A percentile compares a stretch with the other conserved stretches of the same genome.
These are phyloP conservation scores for Pythium aphanidermatum DNA, from an alignment of 352 stramenopile species.

Conservation along the genomic window DNA sequence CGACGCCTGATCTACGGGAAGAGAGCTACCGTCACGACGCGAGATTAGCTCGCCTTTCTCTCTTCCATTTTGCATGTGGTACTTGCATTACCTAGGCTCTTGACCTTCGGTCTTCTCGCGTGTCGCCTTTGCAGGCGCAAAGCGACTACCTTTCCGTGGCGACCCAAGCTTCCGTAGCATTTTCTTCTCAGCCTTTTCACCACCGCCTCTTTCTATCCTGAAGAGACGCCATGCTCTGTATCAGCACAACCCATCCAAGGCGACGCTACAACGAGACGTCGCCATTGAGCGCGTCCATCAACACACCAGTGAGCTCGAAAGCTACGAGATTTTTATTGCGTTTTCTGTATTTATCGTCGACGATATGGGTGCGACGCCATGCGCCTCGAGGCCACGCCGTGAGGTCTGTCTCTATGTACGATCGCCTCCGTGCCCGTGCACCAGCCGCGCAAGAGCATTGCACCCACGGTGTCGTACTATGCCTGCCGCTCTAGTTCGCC, in stretches of 20 bases:
- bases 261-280: background rate
- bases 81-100: constrained; percentile 11
- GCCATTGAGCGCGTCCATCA: no score
- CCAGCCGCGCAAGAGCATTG: no score
- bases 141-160: constrained; percentile 6
- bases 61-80: no score
- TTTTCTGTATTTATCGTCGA: constrained; percentile 1
- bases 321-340: background rate
- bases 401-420: constrained; percentile 1
- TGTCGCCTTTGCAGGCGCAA: background rate
- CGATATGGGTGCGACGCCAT: no score
- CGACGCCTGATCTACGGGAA: no score
- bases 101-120: background rate
- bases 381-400: no score
- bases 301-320: background rate
- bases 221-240: background rate
- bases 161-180: constrained; percentile 18
- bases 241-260: no score
- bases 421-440: no score
- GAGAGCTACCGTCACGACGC: no score
- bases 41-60: no score
- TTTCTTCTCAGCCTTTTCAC: no score
- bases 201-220: background rate
- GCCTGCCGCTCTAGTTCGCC: constrained; percentile 62
- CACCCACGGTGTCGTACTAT: background rate